These are phyloP conservation scores for Trichoderma gamsii DNA, from an alignment of 495 filamentous ascomycete genomes.

Conservation along the genomic window DNA sequence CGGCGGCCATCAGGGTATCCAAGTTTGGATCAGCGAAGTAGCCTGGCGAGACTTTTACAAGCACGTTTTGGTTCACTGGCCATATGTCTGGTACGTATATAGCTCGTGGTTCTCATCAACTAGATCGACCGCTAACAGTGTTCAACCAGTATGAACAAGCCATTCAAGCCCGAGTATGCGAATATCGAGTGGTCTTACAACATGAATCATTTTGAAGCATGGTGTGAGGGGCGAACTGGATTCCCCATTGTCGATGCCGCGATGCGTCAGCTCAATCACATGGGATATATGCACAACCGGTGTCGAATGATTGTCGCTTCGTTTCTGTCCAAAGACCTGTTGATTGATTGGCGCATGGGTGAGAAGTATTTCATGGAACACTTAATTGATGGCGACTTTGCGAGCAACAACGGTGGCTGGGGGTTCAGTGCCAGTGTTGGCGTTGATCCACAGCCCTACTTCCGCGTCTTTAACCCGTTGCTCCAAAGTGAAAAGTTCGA, in stretches of 20 bases:
- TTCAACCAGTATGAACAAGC: slow-evolving; percentile 72
- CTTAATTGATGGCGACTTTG: slow-evolving; percentile 88
- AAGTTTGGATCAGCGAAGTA: slow-evolving; percentile 78
- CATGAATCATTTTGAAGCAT: slow-evolving; percentile 58
- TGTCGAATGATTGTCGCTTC: slow-evolving; percentile 83
- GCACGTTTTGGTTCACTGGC: slow-evolving; percentile 81
- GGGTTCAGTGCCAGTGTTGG: slow-evolving; percentile 75
- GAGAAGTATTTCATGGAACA: slow-evolving; percentile 86
- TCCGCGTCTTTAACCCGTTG: slow-evolving; percentile 83
- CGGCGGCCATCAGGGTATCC: slow-evolving; percentile 59
- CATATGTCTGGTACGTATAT: slow-evolving; percentile 67
- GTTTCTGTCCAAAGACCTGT: slow-evolving; percentile 79
- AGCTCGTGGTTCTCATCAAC: not conserved
- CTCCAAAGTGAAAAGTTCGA: slow-evolving; percentile 85
- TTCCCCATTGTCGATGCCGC: slow-evolving; percentile 87
- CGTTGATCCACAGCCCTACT: slow-evolving; percentile 89
- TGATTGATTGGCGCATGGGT: slow-evolving; percentile 86
- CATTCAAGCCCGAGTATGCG: slow-evolving; percentile 82
- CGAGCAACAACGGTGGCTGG: slow-evolving; percentile 89
- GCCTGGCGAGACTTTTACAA: slow-evolving; percentile 94
- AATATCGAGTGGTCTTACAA: slow-evolving; percentile 80
- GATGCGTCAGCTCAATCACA: slow-evolving; percentile 72
- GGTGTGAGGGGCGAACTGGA: slow-evolving; percentile 73
- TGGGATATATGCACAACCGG: slow-evolving; percentile 86
- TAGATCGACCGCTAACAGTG: slow-evolving; percentile 15